Evolutionary conservation across 768 basidiomycete genomes (phyloP), one percentile per base, ranked within the genome.

Genomic region (Suillus placidus): DNA sequence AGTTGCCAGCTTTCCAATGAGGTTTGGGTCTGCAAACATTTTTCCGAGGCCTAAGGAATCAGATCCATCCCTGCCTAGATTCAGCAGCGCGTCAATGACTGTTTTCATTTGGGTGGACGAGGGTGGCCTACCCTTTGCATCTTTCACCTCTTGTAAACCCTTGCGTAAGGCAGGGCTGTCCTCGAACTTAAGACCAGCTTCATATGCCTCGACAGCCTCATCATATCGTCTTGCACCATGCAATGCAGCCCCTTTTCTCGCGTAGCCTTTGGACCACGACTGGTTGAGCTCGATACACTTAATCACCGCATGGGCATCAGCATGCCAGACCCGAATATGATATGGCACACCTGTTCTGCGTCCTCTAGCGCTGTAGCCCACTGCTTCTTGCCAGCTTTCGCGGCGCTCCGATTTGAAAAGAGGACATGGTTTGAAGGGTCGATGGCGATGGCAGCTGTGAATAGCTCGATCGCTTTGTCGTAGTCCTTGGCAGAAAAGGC

Each of bases 401-500:
- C 92, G 23, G 95, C 96, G 72, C 94, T 95, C 65, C 96, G 85
- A 75, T 98, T 98, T 18, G 95, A 97, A 80, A 86, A 97, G 10
- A 97, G 81, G 62, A 98, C 95, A 77, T 92, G 90, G 74, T 97
- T 97, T 43, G 81, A 82, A 2, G 90, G 82, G 78, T 97, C 95
- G 70, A 96, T 71, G 56, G 84, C 87, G 74, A 98, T 92, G 23
- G 93, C 96, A 72, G 94, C 84, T 5, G 87, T 83, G 78, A 94
- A 94, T 57, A 91, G 80, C 73, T 90, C 85, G 81, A 93, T 92
- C 8, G 96, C 95, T 71, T 84, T 88, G 80, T 93, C 89, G 80
- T 93, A 97, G 71, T 97, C 87, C 76, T 95, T 97, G 63, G 93
- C 93, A 45, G 92, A 84, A 80, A 98, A 98, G 26, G 96, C 95